These are phyloP conservation scores for Stygiomarasmius scandens DNA, from an alignment of 1,284 basidiomycete genomes.

Conservation along the genomic window DNA sequence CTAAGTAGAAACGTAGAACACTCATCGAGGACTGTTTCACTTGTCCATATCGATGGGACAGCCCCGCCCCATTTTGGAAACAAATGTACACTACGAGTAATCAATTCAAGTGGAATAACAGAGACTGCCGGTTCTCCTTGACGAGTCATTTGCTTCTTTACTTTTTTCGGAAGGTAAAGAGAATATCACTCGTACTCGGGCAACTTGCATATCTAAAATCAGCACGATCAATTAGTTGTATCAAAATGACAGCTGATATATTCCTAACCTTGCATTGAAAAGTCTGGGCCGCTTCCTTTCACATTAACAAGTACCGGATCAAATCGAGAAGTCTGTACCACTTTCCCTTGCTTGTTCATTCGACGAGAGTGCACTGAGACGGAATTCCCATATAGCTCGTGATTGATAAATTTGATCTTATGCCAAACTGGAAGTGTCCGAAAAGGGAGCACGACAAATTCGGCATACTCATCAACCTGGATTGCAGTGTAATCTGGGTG, in stretches of 20 bases:
- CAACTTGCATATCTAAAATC: conserved; percentile 7
- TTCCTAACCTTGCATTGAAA: no score
- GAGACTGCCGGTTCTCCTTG: conserved; percentile 9
- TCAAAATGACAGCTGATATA: neutral
- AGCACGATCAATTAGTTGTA: neutral
- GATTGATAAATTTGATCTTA: neutral
- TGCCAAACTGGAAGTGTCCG: conserved; percentile 3
- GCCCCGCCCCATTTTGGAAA: conserved; percentile 17
- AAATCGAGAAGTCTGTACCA: conserved; percentile 1
- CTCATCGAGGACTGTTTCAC: conserved; percentile 25
- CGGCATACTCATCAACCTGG: conserved; percentile 9
- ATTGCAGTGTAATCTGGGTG: conserved; percentile 10
- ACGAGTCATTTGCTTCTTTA: neutral
- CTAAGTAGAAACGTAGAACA: conserved; percentile 23
- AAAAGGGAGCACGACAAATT: neutral
- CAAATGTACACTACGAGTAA: conserved; percentile 24
- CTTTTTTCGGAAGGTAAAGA: conserved; percentile 4
- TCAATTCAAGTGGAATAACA: conserved; percentile 19
- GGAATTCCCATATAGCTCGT: neutral
- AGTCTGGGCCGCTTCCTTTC: neutral
- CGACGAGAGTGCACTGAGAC: neutral
- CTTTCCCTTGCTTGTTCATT: no score
- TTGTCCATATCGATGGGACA: conserved; percentile 24
- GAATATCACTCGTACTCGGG: conserved; percentile 10
- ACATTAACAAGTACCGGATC: neutral